Evolutionary conservation across 441 rosid species (phyloP), one percentile per base, ranked within the genome.

Genomic region (Corymbia citriodora): DNA sequence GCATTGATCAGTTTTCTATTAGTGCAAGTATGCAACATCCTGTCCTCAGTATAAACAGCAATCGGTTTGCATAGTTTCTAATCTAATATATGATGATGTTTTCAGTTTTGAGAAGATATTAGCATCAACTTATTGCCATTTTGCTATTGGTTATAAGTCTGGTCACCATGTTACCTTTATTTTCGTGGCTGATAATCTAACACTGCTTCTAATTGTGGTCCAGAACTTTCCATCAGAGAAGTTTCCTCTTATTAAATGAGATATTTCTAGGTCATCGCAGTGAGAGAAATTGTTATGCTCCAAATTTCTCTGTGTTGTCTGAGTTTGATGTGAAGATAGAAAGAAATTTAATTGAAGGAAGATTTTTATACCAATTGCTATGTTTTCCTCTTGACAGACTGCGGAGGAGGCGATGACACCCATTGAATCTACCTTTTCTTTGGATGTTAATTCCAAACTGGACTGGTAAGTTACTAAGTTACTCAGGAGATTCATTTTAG

Each of bases 341-440:
- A 48, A 57, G 57, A 29, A 29, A 31, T 14, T 16, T 61, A 36
- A 36, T 87, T 55, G 17, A 33, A 36, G 68, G 48, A 29, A 87
- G 88, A 61, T 61, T 87, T 29, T n/a, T 40, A 79, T 45, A 79
- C 3, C 3, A 45, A 79, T 79, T 68, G 93, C 61, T 72, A 54
- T 87, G 63, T 65, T 88, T 88, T 57, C 40, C 72, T 88, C 87
- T 91, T 79, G 90, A 91, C 97, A 98, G 99, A 98, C 99, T 55
- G 99, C 99, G 79, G 98, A 97, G 91, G 99, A 98, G 94, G 99
- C 99, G 61, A 97, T 98, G 99, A 98, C 99, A 33, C 99, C 99
- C 53, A 98, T 98, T 91, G 99, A 98, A 91, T 97, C 98, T 55
- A 96, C 99, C 88, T 98, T 98, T 91, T 97, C 21, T 36, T 12